Evolutionary conservation across 139 green algal species (phyloP).

Genomic region (Chlorella sp.): DNA sequence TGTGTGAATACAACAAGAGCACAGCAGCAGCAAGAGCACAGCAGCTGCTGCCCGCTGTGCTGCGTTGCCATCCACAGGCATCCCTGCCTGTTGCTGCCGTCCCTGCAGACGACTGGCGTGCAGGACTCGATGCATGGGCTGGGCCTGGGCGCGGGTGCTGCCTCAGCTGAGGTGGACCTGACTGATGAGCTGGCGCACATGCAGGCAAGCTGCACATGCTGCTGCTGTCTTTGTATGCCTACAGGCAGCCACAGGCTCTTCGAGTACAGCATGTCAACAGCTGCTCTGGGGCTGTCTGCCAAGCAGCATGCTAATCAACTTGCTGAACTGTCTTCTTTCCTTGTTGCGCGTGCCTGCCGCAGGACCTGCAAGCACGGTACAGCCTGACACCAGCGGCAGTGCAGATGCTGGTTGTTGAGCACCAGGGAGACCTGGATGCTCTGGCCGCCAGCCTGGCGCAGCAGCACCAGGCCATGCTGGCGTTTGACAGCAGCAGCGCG

Average conservation of each 20-base stretch:
- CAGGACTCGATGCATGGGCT: conserved; percentile 22
- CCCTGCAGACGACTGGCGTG: conserved; percentile 14
- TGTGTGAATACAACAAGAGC: too few species aligned
- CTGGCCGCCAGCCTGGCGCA: conserved; percentile 12
- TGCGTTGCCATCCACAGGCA: neutral
- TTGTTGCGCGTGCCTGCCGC: neutral
- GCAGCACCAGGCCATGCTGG: conserved; percentile 35
- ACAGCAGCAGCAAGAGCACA: too few species aligned
- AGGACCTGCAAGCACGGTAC: conserved; percentile 22
- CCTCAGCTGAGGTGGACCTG: conserved; percentile 53
- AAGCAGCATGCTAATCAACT: too few species aligned
- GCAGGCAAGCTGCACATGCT: neutral
- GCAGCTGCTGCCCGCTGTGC: neutral
- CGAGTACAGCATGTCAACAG: too few species aligned
- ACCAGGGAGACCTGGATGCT: conserved; percentile 22
- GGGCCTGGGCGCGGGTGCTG: neutral
- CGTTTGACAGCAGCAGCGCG: conserved; percentile 4
- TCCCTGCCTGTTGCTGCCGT: neutral
- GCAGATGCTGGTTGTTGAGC: conserved; percentile 19
- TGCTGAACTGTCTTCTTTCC: too few species aligned
- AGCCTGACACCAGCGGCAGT: neutral
- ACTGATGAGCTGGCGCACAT: conserved; percentile 43
- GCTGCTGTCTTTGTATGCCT: too few species aligned
- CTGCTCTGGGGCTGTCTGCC: too few species aligned
- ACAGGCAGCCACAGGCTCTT: too few species aligned